Base-by-base conservation (phyloP, 2,329 filamentous ascomycete species). In the Diaporthe velutina region DNA sequence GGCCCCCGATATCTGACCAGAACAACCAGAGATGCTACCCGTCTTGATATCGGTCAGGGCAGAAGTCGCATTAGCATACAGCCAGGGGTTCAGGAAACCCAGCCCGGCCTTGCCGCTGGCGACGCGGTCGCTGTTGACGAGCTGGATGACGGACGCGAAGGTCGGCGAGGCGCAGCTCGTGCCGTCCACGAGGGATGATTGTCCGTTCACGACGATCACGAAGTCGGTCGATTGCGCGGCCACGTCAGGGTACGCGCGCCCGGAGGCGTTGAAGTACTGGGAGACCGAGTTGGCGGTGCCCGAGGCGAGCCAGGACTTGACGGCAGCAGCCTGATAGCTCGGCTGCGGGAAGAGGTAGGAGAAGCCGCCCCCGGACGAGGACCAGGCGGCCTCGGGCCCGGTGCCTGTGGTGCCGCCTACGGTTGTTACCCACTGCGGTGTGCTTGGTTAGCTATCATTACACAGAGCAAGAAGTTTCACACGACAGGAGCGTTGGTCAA, bases 361-460 rank as follows among this genome's bases (percentile, higher is more conserved):
- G 81, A 89, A 89, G 25, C 87, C 87, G 22, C 87, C 87, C 0
- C 84, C 87, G 0, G 89, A 89, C 76, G 90, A 90, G 28, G 85
- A 79, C 55, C 88, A 86, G 9, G 88, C 88, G 48, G 80, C 81
- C 79, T 93, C 92, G 1, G 90, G 90, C 12, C 74, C 86, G 76
- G 77, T 81, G 1, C 75, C 85, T 76, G 85, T 83, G 0, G 91
- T 93, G 1, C 88, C 91, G 2, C 92, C 92, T 1, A 93, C 90
- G 0, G 88, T 81, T 0, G 92, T 93, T 66, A 93, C 87, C 75
- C 90, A 93, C 0, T n/a, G n/a, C n/a, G n/a, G n/a, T n/a, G n/a
- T n/a, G n/a, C n/a, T n/a, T n/a, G n/a, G n/a, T n/a, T n/a, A n/a
- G n/a, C n/a, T n/a, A n/a, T n/a, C n/a, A n/a, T n/a, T n/a, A n/a